Conservation (phyloP, 2,329 filamentous ascomycete species). For the Allantophomopsis cytisporea region DNA sequence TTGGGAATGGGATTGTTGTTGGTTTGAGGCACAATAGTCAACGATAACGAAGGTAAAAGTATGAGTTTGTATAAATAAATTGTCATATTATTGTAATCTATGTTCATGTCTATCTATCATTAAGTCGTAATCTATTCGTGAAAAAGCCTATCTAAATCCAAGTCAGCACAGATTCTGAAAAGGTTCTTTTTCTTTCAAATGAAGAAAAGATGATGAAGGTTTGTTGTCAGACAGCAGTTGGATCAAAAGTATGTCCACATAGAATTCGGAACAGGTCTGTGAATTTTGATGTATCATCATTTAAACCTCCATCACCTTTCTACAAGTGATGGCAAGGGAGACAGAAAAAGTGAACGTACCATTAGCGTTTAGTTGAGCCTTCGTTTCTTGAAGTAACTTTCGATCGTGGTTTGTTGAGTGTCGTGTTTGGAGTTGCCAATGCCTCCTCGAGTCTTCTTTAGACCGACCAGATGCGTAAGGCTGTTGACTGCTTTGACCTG, state of each 20-base stretch:
- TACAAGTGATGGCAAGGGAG: slow-evolving; percentile 7
- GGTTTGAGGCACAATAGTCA: neutral
- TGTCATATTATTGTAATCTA: neutral
- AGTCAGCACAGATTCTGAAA: neutral
- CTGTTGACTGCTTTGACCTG: slow-evolving; percentile 52
- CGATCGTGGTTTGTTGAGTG: slow-evolving; percentile 59
- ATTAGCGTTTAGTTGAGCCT: slow-evolving; percentile 12
- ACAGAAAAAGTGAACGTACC: slow-evolving; percentile 23
- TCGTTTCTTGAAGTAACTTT: slow-evolving; percentile 60
- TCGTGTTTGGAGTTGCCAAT: slow-evolving; percentile 72
- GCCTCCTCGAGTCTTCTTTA: slow-evolving; percentile 71
- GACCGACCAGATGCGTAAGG: slow-evolving; percentile 53
- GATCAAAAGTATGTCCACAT: slow-evolving; percentile 60
- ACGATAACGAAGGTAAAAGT: neutral
- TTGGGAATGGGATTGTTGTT: neutral
- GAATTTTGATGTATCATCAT: slow-evolving; percentile 30
- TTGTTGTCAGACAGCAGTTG: slow-evolving; percentile 68
- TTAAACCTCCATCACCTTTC: slow-evolving; percentile 51
- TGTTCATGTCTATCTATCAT: neutral
- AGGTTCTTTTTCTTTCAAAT: neutral
- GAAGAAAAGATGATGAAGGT: slow-evolving; percentile 5
- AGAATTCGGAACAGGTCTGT: slow-evolving; percentile 75
- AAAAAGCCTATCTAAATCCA: neutral
- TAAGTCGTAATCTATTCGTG: neutral
- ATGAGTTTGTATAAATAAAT: neutral